Conservation (phyloP, 2,329 filamentous ascomycete genomes). For the Apiospora saccharicola region DNA sequence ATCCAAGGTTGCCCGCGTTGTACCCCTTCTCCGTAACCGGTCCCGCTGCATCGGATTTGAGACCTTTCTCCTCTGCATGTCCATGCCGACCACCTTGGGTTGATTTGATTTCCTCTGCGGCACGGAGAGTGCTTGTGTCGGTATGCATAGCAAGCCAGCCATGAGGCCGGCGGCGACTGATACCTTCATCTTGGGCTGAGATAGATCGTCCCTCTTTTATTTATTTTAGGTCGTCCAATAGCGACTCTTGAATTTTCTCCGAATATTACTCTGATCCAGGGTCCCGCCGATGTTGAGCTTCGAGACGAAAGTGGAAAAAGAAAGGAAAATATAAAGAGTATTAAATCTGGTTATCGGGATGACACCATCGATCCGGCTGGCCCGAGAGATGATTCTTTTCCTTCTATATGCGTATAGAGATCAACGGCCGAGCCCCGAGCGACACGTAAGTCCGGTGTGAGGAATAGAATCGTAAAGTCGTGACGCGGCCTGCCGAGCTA, state of each 20-base stretch:
- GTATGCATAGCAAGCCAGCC: slow-evolving; percentile 37
- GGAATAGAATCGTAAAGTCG: slow-evolving; percentile 24
- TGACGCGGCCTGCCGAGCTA: slow-evolving; percentile 24
- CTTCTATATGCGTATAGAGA: slow-evolving; percentile 15
- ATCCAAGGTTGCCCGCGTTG: slow-evolving; percentile 56
- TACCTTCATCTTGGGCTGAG: slow-evolving; percentile 35
- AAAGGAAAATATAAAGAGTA: slow-evolving; percentile 16
- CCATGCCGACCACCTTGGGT: slow-evolving; percentile 55
- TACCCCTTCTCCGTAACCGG: slow-evolving; percentile 52
- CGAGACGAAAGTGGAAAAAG: background rate
- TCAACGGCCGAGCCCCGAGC: slow-evolving; percentile 16
- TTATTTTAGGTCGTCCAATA: background rate
- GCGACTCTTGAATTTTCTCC: background rate
- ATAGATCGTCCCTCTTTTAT: too few relatives aligned
- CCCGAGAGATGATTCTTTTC: slow-evolving; percentile 4
- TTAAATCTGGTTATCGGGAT: slow-evolving; percentile 7
- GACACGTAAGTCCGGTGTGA: background rate
- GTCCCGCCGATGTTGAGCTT: slow-evolving; percentile 4
- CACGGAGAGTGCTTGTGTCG: slow-evolving; percentile 39
- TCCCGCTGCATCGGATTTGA: slow-evolving; percentile 54
- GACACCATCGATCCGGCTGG: slow-evolving; percentile 7
- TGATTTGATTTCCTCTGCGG: slow-evolving; percentile 32
- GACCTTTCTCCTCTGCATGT: slow-evolving; percentile 50
- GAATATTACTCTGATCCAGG: background rate
- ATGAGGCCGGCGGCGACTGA: slow-evolving; percentile 36